phyloP scores from a whole-genome alignment of 306 rosid genomes.

The Luffa aegyptiaca region DNA sequence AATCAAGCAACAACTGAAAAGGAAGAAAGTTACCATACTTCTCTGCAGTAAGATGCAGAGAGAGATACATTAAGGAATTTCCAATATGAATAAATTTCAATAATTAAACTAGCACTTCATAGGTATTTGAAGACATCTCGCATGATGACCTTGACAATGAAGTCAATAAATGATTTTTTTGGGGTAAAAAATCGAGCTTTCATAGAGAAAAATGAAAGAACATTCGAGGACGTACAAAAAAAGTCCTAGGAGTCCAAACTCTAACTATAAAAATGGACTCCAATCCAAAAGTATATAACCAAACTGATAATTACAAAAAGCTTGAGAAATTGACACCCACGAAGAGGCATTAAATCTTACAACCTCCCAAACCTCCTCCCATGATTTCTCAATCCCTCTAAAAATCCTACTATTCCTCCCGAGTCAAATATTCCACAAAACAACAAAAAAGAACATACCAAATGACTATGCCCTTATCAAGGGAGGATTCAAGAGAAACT shows the following conservation, averaged over 20 bases:
- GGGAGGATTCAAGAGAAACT: too few species aligned
- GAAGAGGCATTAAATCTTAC: too few species aligned
- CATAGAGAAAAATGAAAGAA: neutral
- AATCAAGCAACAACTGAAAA: neutral
- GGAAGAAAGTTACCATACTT: neutral
- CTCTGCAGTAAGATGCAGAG: neutral
- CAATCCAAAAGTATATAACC: neutral
- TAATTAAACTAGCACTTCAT: neutral
- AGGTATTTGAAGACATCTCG: neutral
- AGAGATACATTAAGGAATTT: neutral
- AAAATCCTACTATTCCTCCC: too few species aligned
- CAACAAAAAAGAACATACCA: too few species aligned
- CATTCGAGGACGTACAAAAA: neutral
- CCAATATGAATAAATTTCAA: neutral
- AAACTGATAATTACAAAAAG: neutral
- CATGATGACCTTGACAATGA: neutral
- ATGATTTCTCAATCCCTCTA: too few species aligned
- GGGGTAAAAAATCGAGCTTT: neutral
- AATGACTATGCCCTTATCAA: too few species aligned
- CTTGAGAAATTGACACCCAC: neutral
- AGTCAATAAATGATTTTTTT: neutral
- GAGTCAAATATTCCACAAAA: too few species aligned
- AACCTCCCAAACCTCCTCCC: too few species aligned
- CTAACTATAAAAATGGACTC: neutral
- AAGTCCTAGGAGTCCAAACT: neutral